These are phyloP conservation scores for Marvania coccoides DNA, from an alignment of 139 green algal species.

Conservation along the genomic window DNA sequence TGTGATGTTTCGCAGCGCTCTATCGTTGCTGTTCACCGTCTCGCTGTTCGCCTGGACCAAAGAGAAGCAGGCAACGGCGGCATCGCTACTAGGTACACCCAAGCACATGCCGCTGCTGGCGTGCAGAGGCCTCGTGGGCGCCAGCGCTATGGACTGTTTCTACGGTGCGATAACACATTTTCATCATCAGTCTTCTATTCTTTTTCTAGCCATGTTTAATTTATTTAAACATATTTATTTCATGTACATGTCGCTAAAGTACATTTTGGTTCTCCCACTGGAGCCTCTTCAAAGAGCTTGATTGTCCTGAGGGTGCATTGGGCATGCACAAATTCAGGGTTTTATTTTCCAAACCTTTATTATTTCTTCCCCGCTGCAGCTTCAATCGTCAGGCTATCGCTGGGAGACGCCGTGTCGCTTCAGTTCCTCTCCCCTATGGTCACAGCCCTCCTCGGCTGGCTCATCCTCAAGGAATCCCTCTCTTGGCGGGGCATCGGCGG, in stretches of 20 bases:
- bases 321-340: too few relatives aligned
- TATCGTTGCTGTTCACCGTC: not conserved
- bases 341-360: not conserved
- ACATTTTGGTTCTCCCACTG: too few relatives aligned
- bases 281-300: too few relatives aligned
- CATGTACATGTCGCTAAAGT: too few relatives aligned
- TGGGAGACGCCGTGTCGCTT: not conserved
- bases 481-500: not conserved
- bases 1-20: not conserved
- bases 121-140: not conserved
- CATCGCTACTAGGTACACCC: not conserved
- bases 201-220: too few relatives aligned
- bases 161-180: not conserved
- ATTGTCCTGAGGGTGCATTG: too few relatives aligned
- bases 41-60: not conserved
- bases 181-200: too few relatives aligned
- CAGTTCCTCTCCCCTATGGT: conserved; percentile 3
- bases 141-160: not conserved
- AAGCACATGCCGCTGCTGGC: not conserved
- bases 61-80: too few relatives aligned
- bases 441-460: not conserved
- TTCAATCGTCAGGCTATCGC: not conserved
- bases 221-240: too few relatives aligned
- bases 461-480: not conserved
- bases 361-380: not conserved